Conservation (phyloP, 352 stramenopile genomes). For the Phytophthora citrophthora region DNA sequence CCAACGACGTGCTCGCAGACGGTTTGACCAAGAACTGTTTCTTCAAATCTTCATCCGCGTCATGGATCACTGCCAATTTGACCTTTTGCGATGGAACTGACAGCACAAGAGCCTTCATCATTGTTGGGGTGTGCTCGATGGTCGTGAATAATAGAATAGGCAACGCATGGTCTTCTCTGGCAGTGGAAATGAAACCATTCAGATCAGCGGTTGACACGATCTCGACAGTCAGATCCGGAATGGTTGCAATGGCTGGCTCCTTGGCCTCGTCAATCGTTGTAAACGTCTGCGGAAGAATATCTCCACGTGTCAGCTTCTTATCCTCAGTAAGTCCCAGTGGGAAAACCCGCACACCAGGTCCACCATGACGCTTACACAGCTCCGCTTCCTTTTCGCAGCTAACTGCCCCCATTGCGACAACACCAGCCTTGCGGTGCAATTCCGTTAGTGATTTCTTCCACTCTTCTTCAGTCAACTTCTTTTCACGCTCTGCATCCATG, state of each 20-base stretch:
- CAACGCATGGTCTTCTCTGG: constrained; percentile 43
- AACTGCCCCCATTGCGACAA: constrained; percentile 63
- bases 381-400: constrained; percentile 53
- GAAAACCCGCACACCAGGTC: constrained; percentile 60
- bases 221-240: constrained; percentile 54
- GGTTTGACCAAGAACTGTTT: constrained; percentile 61
- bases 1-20: constrained; percentile 44
- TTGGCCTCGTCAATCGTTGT: constrained; percentile 55
- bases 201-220: constrained; percentile 61
- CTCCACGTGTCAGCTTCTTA: constrained; percentile 41
- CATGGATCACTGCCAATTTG: constrained; percentile 55
- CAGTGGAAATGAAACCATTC: constrained; percentile 59
- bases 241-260: constrained; percentile 46
- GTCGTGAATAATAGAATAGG: constrained; percentile 69
- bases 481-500: constrained; percentile 46
- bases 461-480: constrained; percentile 32
- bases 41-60: constrained; percentile 65
- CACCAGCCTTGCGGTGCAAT: constrained; percentile 62
- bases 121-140: constrained; percentile 53
- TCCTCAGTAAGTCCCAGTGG: constrained; percentile 39
- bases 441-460: constrained; percentile 61
- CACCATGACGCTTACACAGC: constrained; percentile 60
- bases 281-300: constrained; percentile 49
- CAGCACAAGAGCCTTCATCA: constrained; percentile 68
- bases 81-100: constrained; percentile 67